Evolutionary conservation across 192 early-diverging fungal genomes (phyloP).

Genomic region (Entomortierella beljakovae): DNA sequence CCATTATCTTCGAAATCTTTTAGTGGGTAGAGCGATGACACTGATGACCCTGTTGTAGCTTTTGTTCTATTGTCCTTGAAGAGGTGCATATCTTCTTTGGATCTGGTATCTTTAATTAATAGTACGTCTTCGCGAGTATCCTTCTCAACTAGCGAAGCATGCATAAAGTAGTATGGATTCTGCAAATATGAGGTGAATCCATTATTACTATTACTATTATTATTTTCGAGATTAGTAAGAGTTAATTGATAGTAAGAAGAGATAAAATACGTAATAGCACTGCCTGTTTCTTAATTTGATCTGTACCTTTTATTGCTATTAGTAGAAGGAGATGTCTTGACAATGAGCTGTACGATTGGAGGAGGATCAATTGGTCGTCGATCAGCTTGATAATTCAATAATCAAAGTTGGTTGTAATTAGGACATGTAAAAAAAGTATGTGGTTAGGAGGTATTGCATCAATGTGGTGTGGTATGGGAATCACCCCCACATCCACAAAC

Average conservation of each 20-base stretch:
- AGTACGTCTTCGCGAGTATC: slow-evolving; percentile 88
- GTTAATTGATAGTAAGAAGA: not conserved
- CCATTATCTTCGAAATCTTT: slow-evolving; percentile 85
- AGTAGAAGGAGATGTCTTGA: slow-evolving; percentile 24
- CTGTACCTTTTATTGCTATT: slow-evolving; percentile 30
- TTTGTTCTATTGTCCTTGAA: slow-evolving; percentile 89
- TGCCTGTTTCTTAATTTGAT: not conserved
- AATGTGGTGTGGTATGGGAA: no score
- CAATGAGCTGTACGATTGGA: slow-evolving; percentile 72
- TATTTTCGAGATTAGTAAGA: no score
- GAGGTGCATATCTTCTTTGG: slow-evolving; percentile 83
- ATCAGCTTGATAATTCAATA: slow-evolving; percentile 62
- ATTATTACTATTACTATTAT: slow-evolving; percentile 9
- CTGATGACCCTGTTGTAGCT: slow-evolving; percentile 91
- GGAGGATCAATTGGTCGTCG: slow-evolving; percentile 85
- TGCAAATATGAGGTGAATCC: slow-evolving; percentile 62
- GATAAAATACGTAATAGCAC: not conserved
- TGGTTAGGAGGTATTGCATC: not conserved
- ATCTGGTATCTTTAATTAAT: slow-evolving; percentile 90
- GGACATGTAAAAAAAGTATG: not conserved
- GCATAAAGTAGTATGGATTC: slow-evolving; percentile 98
- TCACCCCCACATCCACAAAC: slow-evolving; percentile 1
- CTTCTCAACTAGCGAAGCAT: slow-evolving; percentile 88
- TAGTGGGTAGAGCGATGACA: slow-evolving; percentile 90
- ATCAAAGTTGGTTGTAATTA: not conserved